Base-by-base conservation (phyloP, 352 stramenopile species). In the Pythium vanterpoolii region DNA sequence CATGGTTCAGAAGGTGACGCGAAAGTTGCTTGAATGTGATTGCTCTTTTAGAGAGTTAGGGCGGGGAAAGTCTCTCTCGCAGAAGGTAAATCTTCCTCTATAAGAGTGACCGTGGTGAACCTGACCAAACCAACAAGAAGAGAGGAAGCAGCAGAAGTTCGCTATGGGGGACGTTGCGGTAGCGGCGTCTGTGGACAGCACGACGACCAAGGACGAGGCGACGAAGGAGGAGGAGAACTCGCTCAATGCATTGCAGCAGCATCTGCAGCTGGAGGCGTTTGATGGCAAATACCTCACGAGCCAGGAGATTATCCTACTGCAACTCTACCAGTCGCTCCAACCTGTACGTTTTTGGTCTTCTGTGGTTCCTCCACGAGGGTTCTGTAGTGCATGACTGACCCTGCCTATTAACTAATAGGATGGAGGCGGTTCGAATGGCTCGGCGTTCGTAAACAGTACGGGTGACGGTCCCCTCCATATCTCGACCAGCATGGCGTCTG, bases 221-320 rank as follows among this genome's bases (percentile, higher is more conserved):
- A 38, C 60, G 39, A 80, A 80, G 58, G 79, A 86, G 18, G 79
- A 87, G 53, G 74, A 83, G 19, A 61, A 21, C 45, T 48, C 57
- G 63, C 64, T 73, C 38, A 57, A 72, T 31, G 79, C 81, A 51
- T 73, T 90, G 52, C 81, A 89, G 74, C 68, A 81, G 72, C 78
- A 90, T 53, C 69, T 90, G 59, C 80, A 90, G 71, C 79, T 93
- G 38, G 73, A 89, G 56, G 71, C 77, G 4, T 83, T 70, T 46
- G 74, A 80, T 11, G 77, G 76, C 11, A 86, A 86, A 60, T 93
- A 89, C 72, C 77, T 93, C 40, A 93, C 83, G 38, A 65, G 70
- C 38, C 83, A 93, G 64, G 83, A 93, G 66, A 90, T 90, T 30
- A 66, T 90, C 21, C 61, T 93, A 26, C 50, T 86, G 26, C 72